Evolutionary conservation across 2,329 filamentous ascomycete species (phyloP), one percentile per base, ranked within the genome.

Genomic region (Talaromyces sp.): DNA sequence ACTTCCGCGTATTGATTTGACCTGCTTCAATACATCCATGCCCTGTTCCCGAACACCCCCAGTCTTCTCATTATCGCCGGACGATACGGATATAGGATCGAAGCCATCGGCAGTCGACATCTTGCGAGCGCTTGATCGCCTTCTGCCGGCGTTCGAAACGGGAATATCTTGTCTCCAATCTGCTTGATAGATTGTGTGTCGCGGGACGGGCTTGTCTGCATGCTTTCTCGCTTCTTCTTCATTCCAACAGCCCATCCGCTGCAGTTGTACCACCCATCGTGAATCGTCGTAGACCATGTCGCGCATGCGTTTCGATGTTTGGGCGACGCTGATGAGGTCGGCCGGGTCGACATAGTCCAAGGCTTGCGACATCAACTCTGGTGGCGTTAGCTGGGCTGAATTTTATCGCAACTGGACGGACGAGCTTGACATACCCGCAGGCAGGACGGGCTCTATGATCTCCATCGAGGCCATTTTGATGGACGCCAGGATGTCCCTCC

Each of bases 251-350:
- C 88, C 90, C 87, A 99, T 96, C 61, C 83, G 87, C 72, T 89
- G 89, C 58, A 99, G 77, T 64, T 90, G 85, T 64, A 90, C 86
- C 43, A 97, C 89, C 94, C 94, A 99, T 78, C 93, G 85, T 55
- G 92, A 91, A 74, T 99, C 94, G 74, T 99, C 94, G 76, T 97
- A 99, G 3, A 97, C 92, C 92, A 99, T 99, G 77, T 99, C 94
- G 71, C 89, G 88, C 83, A 97, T 85, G 62, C 91, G 89, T 70
- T 85, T 89, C 61, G 91, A 96, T 26, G 90, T 87, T 64, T 88
- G 87, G 51, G 94, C 93, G 71, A 91, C 93, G 66, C 87, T 86
- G 72, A 97, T 84, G 69, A 96, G 87, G 74, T 97, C 93, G 62
- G 88, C 80, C 29, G 96, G 84, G 43, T 91, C 89, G 43, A 97